These are phyloP conservation scores for Colletotrichum chlorophyti DNA, from an alignment of 2,329 filamentous ascomycete genomes.

Conservation along the genomic window DNA sequence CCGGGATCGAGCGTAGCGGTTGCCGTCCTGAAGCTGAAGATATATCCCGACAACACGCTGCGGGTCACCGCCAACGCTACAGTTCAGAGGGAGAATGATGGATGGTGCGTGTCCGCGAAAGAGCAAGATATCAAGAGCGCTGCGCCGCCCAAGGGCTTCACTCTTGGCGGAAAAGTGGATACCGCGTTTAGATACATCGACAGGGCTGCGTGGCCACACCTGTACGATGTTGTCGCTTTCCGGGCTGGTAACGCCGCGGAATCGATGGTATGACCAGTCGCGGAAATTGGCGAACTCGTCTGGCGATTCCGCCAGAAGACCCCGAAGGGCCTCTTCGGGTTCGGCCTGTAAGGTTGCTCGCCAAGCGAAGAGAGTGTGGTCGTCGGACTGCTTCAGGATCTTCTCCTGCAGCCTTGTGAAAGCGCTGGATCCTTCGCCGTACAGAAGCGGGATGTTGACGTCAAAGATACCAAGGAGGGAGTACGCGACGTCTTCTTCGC, in stretches of 20 bases:
- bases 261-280: background rate
- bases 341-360: background rate
- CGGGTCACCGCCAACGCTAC: slow-evolving; percentile 1
- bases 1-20: background rate
- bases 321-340: background rate
- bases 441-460: slow-evolving; percentile 36
- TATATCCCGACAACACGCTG: background rate
- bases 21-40: background rate
- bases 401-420: slow-evolving; percentile 33
- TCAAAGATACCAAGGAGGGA: slow-evolving; percentile 37
- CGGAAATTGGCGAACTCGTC: slow-evolving; percentile 12
- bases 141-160: background rate
- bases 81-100: background rate
- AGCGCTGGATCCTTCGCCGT: slow-evolving; percentile 36
- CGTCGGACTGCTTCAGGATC: slow-evolving; percentile 18
- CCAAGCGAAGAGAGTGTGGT: slow-evolving; percentile 28
- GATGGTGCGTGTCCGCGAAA: background rate
- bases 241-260: background rate
- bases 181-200: background rate
- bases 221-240: slow-evolving; percentile 1
- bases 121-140: background rate
- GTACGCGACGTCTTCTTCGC: slow-evolving; percentile 36
- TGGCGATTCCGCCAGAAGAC: background rate
- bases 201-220: background rate
- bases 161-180: background rate